A percentile compares a stretch with the other conserved stretches of the same genome.
Conservation (phyloP, 1,284 basidiomycete genomes). For the Moniliophthora roreri region DNA sequence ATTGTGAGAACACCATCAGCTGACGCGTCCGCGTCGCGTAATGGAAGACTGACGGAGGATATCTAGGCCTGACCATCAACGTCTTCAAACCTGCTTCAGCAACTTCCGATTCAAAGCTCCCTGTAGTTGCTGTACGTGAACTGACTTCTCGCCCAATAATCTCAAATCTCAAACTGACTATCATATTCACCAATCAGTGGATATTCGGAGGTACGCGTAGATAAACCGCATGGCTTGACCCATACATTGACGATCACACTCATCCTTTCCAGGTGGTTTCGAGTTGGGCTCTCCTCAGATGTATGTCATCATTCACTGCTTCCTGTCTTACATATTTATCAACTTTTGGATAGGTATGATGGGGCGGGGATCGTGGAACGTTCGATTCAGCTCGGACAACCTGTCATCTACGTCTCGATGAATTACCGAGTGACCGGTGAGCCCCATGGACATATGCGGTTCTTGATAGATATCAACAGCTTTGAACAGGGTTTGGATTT, state of each 20-base stretch:
- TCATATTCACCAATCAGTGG: constrained; percentile 38
- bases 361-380: constrained; percentile 45
- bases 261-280: constrained; percentile 37
- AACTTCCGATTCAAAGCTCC: constrained; percentile 40
- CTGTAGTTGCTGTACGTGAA: constrained; percentile 51
- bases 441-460: not conserved
- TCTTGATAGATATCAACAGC: not conserved
- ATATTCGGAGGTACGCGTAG: constrained; percentile 47
- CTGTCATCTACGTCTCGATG: constrained; percentile 54
- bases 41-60: not conserved
- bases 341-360: constrained; percentile 36
- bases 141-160: not conserved
- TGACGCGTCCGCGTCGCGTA: not conserved
- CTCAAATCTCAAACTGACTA: not conserved
- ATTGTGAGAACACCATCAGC: too few relatives aligned
- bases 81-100: constrained; percentile 34
- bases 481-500: constrained; percentile 33
- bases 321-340: constrained; percentile 12
- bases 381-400: constrained; percentile 45
- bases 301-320: constrained; percentile 21
- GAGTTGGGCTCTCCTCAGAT: constrained; percentile 36
- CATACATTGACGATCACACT: not conserved
- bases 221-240: not conserved
- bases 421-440: constrained; percentile 45
- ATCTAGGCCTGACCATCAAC: constrained; percentile 19